Base-by-base conservation (phyloP, 1,284 basidiomycete species). In the Cryptococcus sp. region DNA sequence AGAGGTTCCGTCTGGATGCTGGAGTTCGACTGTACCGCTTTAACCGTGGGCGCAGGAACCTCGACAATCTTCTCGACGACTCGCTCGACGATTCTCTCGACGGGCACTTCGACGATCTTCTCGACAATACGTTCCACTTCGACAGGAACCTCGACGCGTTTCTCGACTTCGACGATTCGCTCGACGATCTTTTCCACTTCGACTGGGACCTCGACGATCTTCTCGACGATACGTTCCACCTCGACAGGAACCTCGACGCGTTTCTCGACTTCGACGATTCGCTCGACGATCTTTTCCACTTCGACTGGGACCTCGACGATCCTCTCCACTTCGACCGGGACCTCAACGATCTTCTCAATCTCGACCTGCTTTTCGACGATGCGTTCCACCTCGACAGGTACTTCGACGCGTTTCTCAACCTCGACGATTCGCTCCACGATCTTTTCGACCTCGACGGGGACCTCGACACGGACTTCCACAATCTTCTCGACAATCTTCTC, bases 131-230 rank as follows among this genome's bases (percentile, higher is more conserved):
- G 41, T 20, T 60, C 57, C 30, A 70, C 65, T 25, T 25, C 69
- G 20, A 74, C 71, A 39, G 63, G 62, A 22, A 71, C 62, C 55
- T 76, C 71, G n/a, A 72, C 68, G 30, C 66, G 61, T 53, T 60
- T 65, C 39, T 66, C 64, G 46, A 73, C 52, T 43, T 67, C 62
- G 43, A 65, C 61, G n/a, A 68, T 54, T 16, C 55, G 59, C 50
- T 75, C 72, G 35, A 80, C 82, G 25, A 62, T 78, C 35, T 70
- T 65, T 54, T 66, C 71, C 30, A 70, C 65, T 54, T 66, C 67
- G 50, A 76, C 64, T 16, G 66, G 70, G 1, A 71, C 66, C 50
- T 75, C 74, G 39, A 77, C 71, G 19, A 57, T 55, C 56, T 63
- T 67, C 42, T 67, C 64, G 42, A 69, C 66, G 42, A 55, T 60